Evolutionary conservation across 2,329 filamentous ascomycete species (phyloP).

Genomic region (Delphinella strobiligena): DNA sequence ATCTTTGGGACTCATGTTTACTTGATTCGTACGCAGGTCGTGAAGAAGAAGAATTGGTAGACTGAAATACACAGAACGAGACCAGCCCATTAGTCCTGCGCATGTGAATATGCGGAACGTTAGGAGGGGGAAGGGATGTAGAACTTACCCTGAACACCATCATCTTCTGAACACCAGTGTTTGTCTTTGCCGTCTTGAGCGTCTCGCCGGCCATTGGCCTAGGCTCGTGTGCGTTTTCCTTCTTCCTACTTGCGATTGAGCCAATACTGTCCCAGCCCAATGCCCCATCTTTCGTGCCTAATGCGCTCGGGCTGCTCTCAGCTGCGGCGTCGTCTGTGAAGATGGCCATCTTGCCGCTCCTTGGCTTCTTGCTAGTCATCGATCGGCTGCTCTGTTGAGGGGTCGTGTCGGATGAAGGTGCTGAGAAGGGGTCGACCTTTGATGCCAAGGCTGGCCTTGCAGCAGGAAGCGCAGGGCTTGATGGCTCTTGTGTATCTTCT

Average conservation of each 20-base stretch:
- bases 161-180: constrained; percentile 67
- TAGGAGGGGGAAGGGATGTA: constrained; percentile 19
- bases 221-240: constrained; percentile 79
- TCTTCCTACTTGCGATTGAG: constrained; percentile 74
- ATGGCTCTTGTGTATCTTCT: constrained; percentile 51
- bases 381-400: constrained; percentile 48
- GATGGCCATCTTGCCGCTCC: constrained; percentile 74
- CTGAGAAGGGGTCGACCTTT: constrained; percentile 71
- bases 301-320: constrained; percentile 33
- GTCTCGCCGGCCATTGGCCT: constrained; percentile 90
- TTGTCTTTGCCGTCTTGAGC: constrained; percentile 74
- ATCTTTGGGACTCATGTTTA: constrained; percentile 57
- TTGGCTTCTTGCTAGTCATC: constrained; percentile 45
- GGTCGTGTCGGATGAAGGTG: constrained; percentile 42
- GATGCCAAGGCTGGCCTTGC: constrained; percentile 72
- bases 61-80: constrained; percentile 9
- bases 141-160: constrained; percentile 83
- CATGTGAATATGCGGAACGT: constrained; percentile 21
- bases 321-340: constrained; percentile 56
- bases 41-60: constrained; percentile 5
- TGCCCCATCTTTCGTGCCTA: constrained; percentile 32
- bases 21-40: constrained; percentile 11
- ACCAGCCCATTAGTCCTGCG: constrained; percentile 1
- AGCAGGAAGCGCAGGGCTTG: constrained; percentile 75
- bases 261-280: constrained; percentile 91